Conservation (phyloP, 2,329 filamentous ascomycete species). For the Botryotinia calthae region DNA sequence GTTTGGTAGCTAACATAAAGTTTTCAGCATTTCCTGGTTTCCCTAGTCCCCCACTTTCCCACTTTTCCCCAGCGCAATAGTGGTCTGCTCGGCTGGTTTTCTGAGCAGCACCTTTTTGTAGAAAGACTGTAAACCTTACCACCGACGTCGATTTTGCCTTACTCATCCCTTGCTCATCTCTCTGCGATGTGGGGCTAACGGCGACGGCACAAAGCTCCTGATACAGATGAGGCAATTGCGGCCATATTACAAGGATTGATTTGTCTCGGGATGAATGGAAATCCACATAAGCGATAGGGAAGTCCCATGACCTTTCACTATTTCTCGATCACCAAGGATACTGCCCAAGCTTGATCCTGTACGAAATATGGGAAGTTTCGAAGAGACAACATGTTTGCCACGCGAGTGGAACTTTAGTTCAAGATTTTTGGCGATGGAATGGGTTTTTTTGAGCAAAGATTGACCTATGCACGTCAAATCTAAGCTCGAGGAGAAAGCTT, state of each 20-base stretch:
- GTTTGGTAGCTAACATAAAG: not conserved
- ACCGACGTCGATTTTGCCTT: constrained; percentile 18
- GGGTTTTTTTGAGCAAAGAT: constrained; percentile 9
- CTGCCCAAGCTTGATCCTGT: not conserved
- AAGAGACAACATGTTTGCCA: constrained; percentile 9
- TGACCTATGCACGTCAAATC: constrained; percentile 18
- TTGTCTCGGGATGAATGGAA: constrained; percentile 2
- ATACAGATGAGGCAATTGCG: constrained; percentile 4
- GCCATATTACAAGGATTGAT: constrained; percentile 3
- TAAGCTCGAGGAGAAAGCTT: constrained; percentile 7
- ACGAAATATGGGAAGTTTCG: constrained; percentile 6
- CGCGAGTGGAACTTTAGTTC: constrained; percentile 3
- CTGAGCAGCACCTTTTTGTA: constrained; percentile 3
- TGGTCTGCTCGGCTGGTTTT: not conserved
- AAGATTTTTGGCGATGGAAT: constrained; percentile 2
- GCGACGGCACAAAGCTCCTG: constrained; percentile 1
- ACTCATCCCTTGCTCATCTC: not conserved
- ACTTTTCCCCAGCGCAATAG: constrained; percentile 3
- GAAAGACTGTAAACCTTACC: not conserved
- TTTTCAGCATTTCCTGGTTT: constrained; percentile 2
- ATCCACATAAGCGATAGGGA: not conserved
- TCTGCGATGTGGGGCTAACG: not conserved
- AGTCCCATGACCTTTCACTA: constrained; percentile 8
- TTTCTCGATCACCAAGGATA: not conserved
- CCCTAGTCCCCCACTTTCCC: not conserved